Evolutionary conservation across 179 eudicot species (phyloP).

Genomic region (Patellifolia procumbens): DNA sequence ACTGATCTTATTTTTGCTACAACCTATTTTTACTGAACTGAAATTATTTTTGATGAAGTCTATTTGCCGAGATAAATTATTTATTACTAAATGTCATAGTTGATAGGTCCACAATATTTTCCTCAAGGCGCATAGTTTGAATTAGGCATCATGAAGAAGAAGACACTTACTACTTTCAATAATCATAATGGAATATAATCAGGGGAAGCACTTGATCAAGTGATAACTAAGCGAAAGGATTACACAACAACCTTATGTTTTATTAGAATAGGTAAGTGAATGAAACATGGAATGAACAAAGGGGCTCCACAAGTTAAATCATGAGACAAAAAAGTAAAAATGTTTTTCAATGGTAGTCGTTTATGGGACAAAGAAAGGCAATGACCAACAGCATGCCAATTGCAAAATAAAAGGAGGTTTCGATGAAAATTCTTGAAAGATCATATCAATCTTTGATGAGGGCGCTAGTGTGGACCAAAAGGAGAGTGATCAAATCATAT

Average conservation of each 20-base stretch:
- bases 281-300: constrained; percentile 15
- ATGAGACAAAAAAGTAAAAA: constrained; percentile 5
- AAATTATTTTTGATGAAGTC: no score
- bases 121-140: not conserved
- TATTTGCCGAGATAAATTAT: no score
- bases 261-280: not conserved
- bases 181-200: not conserved
- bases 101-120: no score
- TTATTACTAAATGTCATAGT: no score
- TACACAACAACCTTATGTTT: not conserved
- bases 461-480: constrained; percentile 8
- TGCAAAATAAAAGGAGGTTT: constrained; percentile 7
- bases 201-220: not conserved
- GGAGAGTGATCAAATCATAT: constrained; percentile 19
- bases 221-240: constrained; percentile 3
- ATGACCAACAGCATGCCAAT: not conserved
- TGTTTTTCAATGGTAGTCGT: constrained; percentile 20
- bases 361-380: constrained; percentile 24
- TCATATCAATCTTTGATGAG: not conserved
- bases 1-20: no score
- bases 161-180: not conserved
- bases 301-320: constrained; percentile 22
- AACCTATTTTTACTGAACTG: no score
- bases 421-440: constrained; percentile 8
- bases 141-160: not conserved